Evolutionary conservation across 2,329 filamentous ascomycete species (phyloP).

Genomic region (Cyphellophora attinorum): DNA sequence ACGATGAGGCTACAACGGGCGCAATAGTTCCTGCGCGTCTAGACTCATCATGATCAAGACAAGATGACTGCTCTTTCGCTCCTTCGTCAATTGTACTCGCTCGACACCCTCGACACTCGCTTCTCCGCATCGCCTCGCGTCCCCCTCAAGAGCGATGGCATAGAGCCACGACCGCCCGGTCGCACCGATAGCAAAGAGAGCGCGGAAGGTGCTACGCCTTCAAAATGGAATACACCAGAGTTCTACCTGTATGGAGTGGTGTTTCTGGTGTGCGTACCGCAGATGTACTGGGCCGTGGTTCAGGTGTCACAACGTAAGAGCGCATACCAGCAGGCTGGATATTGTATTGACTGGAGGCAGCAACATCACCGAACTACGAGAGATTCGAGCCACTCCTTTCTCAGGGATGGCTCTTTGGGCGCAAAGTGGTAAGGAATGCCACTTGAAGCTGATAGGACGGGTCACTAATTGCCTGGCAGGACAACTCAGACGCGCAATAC

Average conservation of each 20-base stretch:
- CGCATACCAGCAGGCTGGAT: constrained; percentile 37
- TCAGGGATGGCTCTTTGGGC: constrained; percentile 83
- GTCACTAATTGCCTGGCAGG: too few species aligned
- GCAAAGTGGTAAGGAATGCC: constrained; percentile 69
- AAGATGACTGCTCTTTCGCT: constrained; percentile 21
- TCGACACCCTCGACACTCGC: constrained; percentile 61
- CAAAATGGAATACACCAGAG: constrained; percentile 79
- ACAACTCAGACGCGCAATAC: constrained; percentile 86
- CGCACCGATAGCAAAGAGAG: constrained; percentile 18
- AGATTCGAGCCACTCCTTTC: constrained; percentile 64
- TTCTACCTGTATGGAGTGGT: constrained; percentile 72
- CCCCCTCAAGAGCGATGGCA: constrained; percentile 52
- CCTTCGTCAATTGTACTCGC: constrained; percentile 49
- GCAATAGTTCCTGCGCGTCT: too few species aligned
- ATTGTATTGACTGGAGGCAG: too few species aligned
- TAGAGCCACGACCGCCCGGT: constrained; percentile 30
- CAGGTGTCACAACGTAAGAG: constrained; percentile 76
- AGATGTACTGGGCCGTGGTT: constrained; percentile 86
- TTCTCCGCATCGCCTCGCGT: constrained; percentile 63
- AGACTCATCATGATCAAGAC: constrained; percentile 1
- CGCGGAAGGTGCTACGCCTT: constrained; percentile 39
- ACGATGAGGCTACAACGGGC: too few species aligned
- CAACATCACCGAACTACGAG: constrained; percentile 63
- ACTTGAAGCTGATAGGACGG: constrained; percentile 12
- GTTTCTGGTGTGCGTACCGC: constrained; percentile 57